phyloP scores from a whole-genome alignment of 768 basidiomycete genomes.

The Phylloporus rhodoxanthus region DNA sequence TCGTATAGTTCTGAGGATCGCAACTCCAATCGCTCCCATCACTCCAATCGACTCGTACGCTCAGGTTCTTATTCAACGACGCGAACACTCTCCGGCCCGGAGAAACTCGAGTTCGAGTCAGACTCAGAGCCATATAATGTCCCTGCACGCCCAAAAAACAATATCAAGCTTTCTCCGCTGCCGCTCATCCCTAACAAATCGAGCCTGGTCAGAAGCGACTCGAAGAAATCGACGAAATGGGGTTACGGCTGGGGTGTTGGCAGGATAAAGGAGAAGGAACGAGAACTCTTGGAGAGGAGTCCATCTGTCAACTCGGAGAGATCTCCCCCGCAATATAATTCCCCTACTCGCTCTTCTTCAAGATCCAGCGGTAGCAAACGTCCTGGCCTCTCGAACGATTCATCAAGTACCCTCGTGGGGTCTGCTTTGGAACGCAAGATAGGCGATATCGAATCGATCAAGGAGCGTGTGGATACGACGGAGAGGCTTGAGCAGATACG shows the following conservation, averaged over 20 bases:
- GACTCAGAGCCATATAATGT: constrained; percentile 58
- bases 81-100: constrained; percentile 35
- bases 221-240: constrained; percentile 53
- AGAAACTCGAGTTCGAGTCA: constrained; percentile 51
- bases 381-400: constrained; percentile 51
- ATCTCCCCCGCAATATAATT: constrained; percentile 30
- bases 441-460: constrained; percentile 52
- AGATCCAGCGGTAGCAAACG: constrained; percentile 37
- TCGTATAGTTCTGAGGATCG: constrained; percentile 21
- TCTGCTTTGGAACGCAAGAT: constrained; percentile 68
- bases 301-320: constrained; percentile 35
- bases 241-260: constrained; percentile 72
- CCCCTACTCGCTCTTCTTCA: constrained; percentile 35
- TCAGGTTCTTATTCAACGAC: constrained; percentile 42
- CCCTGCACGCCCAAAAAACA: constrained; percentile 25
- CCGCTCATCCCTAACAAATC: constrained; percentile 30
- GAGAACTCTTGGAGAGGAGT: constrained; percentile 30
- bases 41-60: constrained; percentile 31
- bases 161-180: constrained; percentile 40
- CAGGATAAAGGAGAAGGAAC: constrained; percentile 44
- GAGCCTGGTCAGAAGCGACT: constrained; percentile 50
- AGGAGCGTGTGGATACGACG: constrained; percentile 50
- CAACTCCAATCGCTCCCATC: constrained; percentile 19
- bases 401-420: constrained; percentile 68
- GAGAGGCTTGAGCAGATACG: constrained; percentile 58